These are phyloP conservation scores for Copromyces sp. DNA, from an alignment of 495 filamentous ascomycete genomes.

Conservation along the genomic window DNA sequence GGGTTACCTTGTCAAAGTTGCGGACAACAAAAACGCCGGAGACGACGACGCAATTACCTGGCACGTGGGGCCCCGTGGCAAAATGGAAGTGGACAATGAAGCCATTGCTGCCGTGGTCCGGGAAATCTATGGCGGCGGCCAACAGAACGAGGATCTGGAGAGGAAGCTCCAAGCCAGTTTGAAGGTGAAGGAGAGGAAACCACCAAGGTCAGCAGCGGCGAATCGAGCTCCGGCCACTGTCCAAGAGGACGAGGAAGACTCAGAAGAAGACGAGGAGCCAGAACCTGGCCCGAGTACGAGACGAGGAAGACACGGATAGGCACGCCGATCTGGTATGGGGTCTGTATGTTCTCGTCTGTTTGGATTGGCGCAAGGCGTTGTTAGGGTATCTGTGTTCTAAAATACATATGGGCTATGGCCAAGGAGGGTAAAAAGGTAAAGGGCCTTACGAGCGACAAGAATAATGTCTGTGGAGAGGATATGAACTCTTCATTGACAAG, in stretches of 20 bases:
- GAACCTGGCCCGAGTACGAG: slow-evolving; percentile 16
- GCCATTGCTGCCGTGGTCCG: slow-evolving; percentile 62
- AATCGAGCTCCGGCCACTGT: background rate
- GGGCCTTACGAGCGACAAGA: background rate
- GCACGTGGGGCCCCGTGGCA: slow-evolving; percentile 74
- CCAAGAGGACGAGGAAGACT: slow-evolving; percentile 10
- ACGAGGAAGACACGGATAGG: slow-evolving; percentile 8
- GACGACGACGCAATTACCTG: slow-evolving; percentile 71
- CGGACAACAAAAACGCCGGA: slow-evolving; percentile 42
- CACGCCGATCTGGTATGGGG: background rate
- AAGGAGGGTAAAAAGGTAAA: background rate
- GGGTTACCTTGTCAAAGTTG: slow-evolving; percentile 68
- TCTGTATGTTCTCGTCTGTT: background rate
- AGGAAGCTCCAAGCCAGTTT: slow-evolving; percentile 44
- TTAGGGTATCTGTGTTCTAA: background rate
- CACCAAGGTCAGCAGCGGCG: slow-evolving; percentile 5
- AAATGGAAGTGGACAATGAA: slow-evolving; percentile 67
- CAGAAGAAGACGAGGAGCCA: slow-evolving; percentile 3
- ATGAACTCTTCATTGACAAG: background rate
- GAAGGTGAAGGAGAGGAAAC: slow-evolving; percentile 33
- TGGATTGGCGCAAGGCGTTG: background rate
- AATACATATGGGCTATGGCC: background rate
- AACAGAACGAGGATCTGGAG: slow-evolving; percentile 36
- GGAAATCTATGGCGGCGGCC: slow-evolving; percentile 41
- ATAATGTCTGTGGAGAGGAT: background rate